Percentiles rank a stretch among this genome's conserved stretches.
Conservation (phyloP, 192 early-diverging fungal species). For the Coemansia sp. region DNA sequence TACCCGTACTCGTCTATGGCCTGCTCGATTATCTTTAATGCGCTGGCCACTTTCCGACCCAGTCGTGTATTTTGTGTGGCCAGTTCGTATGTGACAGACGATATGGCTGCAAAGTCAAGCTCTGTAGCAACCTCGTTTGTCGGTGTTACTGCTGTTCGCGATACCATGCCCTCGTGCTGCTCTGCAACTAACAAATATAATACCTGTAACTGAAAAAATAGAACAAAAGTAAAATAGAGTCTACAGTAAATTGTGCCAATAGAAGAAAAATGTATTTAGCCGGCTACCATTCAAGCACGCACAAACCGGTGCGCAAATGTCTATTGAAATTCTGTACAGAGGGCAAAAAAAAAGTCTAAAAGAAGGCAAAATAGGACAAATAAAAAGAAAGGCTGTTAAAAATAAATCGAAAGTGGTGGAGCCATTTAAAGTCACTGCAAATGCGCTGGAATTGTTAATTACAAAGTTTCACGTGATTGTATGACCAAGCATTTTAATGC, state of each 20-base stretch:
- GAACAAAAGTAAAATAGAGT: background rate
- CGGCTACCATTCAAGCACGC: background rate
- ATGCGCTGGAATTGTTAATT: background rate
- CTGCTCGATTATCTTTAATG: conserved; percentile 48
- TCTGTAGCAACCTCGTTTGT: background rate
- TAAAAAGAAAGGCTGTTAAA: conserved; percentile 4
- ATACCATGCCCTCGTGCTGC: conserved; percentile 26
- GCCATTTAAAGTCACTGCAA: too few species aligned
- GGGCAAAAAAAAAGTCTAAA: background rate
- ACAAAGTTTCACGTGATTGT: background rate
- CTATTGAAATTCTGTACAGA: background rate
- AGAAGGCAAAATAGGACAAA: background rate
- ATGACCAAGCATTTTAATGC: background rate
- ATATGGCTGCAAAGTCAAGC: conserved; percentile 35
- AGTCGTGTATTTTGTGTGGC: conserved; percentile 26
- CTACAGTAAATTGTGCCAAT: too few species aligned
- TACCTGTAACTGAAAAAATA: background rate
- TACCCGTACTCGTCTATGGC: conserved; percentile 55
- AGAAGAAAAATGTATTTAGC: background rate
- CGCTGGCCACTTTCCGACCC: conserved; percentile 32
- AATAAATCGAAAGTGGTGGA: background rate
- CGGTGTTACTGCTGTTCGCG: conserved; percentile 17
- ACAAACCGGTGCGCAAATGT: background rate
- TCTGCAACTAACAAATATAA: background rate
- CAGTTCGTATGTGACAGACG: conserved; percentile 31